Percentiles rank a stretch among this genome's conserved stretches.
phyloP scores from a whole-genome alignment of 345 rosid species.

The Eucalyptus albens region DNA sequence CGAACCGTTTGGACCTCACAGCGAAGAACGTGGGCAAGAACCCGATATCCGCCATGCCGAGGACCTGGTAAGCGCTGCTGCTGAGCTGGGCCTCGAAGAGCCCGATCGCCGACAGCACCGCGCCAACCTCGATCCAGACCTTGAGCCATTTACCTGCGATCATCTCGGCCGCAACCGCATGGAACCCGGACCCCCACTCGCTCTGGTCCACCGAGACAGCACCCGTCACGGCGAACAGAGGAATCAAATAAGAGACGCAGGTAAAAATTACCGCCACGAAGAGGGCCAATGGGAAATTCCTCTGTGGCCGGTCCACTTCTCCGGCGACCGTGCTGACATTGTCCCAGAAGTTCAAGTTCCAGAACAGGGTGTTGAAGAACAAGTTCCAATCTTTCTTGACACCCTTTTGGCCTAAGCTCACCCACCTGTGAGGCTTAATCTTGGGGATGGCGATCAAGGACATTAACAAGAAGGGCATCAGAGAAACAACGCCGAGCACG shows the following conservation, averaged over 20 bases:
- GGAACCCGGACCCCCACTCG: conserved; percentile 48
- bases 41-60: conserved; percentile 55
- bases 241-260: conserved; percentile 33
- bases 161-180: conserved; percentile 43
- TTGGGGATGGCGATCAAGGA: conserved; percentile 32
- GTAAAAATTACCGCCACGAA: conserved; percentile 30
- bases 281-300: conserved; percentile 35
- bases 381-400: conserved; percentile 49
- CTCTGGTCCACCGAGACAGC: conserved; percentile 48
- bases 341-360: conserved; percentile 71
- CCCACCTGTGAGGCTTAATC: conserved; percentile 42
- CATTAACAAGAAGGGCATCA: conserved; percentile 45
- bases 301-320: conserved; percentile 41
- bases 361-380: conserved; percentile 56
- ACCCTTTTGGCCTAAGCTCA: conserved; percentile 36
- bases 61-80: conserved; percentile 51
- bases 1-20: conserved; percentile 21
- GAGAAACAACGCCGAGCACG: conserved; percentile 25
- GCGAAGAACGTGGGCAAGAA: conserved; percentile 23
- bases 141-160: conserved; percentile 81
- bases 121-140: conserved; percentile 51
- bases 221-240: conserved; percentile 56
- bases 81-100: conserved; percentile 81
- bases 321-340: conserved; percentile 54
- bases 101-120: conserved; percentile 60